Conservation (phyloP, 2,329 filamentous ascomycete genomes). For the Chalaropsis thielavioides region DNA sequence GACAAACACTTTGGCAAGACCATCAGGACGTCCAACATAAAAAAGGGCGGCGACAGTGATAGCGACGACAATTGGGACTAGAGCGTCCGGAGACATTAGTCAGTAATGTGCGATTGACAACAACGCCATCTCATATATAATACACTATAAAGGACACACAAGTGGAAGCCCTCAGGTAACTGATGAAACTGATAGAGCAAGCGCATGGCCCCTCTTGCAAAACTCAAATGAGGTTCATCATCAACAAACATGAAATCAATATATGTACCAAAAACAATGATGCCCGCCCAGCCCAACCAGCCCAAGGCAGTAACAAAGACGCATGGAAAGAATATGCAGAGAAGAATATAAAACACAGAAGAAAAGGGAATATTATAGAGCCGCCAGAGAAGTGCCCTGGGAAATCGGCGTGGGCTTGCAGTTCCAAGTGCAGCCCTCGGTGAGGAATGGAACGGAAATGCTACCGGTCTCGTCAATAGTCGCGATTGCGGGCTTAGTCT, state of each 20-base stretch:
- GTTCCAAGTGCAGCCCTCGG: conserved; percentile 17
- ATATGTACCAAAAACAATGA: background rate
- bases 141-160: conserved; percentile 5
- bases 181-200: background rate
- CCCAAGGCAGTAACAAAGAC: background rate
- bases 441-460: conserved; percentile 18
- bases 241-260: background rate
- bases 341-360: background rate
- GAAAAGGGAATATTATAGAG: background rate
- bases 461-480: conserved; percentile 12
- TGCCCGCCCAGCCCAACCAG: background rate
- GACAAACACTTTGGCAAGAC: conserved; percentile 37
- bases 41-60: conserved; percentile 31
- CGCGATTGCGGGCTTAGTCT: conserved; percentile 5
- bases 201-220: background rate
- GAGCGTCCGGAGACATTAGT: conserved; percentile 19
- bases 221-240: background rate
- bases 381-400: conserved; percentile 7
- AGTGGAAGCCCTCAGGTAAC: background rate
- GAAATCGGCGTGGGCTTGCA: conserved; percentile 14
- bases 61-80: conserved; percentile 50
- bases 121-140: conserved; percentile 9
- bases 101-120: background rate
- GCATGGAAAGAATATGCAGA: background rate
- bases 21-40: conserved; percentile 37